Evolutionary conservation across 805 yeast species (phyloP), one percentile per base, ranked within the genome.

Genomic region (Alloascoidea hylecoeti): DNA sequence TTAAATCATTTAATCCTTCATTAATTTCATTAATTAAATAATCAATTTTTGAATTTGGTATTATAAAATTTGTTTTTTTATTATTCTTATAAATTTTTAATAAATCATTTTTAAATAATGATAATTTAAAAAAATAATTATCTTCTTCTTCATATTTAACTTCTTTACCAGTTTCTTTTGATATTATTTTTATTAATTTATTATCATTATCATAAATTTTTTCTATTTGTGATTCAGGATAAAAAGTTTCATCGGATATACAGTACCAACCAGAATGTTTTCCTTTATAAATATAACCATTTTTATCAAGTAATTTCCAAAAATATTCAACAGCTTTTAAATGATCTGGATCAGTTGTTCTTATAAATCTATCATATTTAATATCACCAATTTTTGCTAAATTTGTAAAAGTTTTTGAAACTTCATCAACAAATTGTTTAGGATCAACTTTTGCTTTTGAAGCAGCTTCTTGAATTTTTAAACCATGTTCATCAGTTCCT

Each of bases 401-500:
- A 1, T 52, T 53, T 46, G 69, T 68, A 58, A 92, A 92, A 39
- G 73, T 75, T 3, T 58, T 51, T 1, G 84, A 71, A 2, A 84
- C 68, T 12, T 57, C 57, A 51, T 89, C 95, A 16, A 86, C 94
- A 48, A 88, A 80, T 34, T 55, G 51, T 49, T 78, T 68, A 1
- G 96, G 84, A 1, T 60, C 58, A n/a, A 55, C 52, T 0, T 66
- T 64, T 4, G 64, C 66, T 41, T 62, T 63, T 18, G 60, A 63
- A 0, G 96, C 94, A 0, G 94, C 96, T n/a, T 71, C 64, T 48
- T 84, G 94, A 18, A 89, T 89, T 61, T 92, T 92, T 39, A 86
- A 59, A 0, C 98, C 98, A 55, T 92, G 98, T 56, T 92, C 98
- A 55, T 92, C 98, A 0, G 96, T 88, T 0, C 98, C 98, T 0